These are phyloP conservation scores for Ophiocordyceps australis DNA, from an alignment of 2,329 filamentous ascomycete species.

Conservation along the genomic window DNA sequence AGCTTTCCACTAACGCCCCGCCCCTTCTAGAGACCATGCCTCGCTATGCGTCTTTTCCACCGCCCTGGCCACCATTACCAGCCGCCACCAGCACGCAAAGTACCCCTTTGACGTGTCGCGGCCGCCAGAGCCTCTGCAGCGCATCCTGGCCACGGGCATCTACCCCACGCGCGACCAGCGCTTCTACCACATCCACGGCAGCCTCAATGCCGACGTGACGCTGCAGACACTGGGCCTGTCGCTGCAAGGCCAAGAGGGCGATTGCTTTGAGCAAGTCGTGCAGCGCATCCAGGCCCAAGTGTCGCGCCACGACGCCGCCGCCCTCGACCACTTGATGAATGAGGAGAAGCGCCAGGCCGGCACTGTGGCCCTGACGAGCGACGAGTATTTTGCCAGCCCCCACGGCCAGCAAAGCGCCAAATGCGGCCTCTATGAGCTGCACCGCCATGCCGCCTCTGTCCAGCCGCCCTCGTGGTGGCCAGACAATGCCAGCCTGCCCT, in stretches of 20 bases:
- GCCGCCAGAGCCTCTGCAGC: too few relatives aligned
- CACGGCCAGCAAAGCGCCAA: slow-evolving; percentile 8
- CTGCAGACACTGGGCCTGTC: slow-evolving; percentile 5
- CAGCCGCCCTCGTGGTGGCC: slow-evolving; percentile 4
- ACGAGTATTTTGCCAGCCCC: slow-evolving; percentile 9
- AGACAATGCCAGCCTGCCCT: not conserved
- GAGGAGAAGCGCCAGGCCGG: slow-evolving; percentile 7
- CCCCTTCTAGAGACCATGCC: too few relatives aligned
- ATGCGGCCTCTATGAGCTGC: slow-evolving; percentile 1
- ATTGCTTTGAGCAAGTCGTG: not conserved
- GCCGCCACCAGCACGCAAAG: too few relatives aligned
- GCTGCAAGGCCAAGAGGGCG: not conserved
- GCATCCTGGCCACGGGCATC: too few relatives aligned
- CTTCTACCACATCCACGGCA: slow-evolving; percentile 7
- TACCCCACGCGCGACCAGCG: too few relatives aligned
- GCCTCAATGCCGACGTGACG: slow-evolving; percentile 5
- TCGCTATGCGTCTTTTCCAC: too few relatives aligned
- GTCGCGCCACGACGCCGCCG: slow-evolving; percentile 1
- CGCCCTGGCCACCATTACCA: too few relatives aligned
- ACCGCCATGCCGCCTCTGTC: slow-evolving; percentile 1
- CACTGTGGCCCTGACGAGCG: slow-evolving; percentile 7
- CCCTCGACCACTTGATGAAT: slow-evolving; percentile 5
- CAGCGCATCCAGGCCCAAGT: not conserved
- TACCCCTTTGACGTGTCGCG: too few relatives aligned
- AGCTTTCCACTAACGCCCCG: too few relatives aligned